phyloP scores from a whole-genome alignment of 768 basidiomycete species.

The Pisolithus microcarpus region DNA sequence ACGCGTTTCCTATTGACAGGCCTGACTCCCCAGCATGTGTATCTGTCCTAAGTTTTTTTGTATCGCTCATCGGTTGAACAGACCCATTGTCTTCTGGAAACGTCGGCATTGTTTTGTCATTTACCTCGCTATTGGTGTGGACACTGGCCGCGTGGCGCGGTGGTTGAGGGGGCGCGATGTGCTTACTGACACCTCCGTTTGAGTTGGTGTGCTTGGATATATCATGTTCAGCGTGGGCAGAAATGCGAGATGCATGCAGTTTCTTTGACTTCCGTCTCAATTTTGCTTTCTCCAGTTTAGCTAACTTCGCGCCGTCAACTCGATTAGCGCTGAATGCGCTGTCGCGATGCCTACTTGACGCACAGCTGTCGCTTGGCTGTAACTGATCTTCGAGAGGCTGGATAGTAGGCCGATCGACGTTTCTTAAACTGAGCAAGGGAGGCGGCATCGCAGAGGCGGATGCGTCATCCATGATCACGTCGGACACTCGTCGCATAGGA shows the following conservation, averaged over 20 bases:
- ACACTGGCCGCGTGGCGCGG: not conserved
- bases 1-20: not conserved
- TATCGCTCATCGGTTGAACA: not conserved
- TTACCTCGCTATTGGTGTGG: not conserved
- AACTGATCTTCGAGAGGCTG: not conserved
- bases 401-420: not conserved
- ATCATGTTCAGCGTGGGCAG: too few species aligned
- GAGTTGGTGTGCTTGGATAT: too few species aligned
- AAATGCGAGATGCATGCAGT: not conserved
- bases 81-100: not conserved
- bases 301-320: not conserved
- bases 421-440: not conserved
- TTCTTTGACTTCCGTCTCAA: not conserved
- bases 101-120: too few species aligned
- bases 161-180: not conserved
- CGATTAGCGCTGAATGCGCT: not conserved
- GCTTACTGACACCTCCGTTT: not conserved
- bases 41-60: not conserved
- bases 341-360: not conserved
- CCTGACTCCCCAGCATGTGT: not conserved
- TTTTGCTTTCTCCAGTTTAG: not conserved
- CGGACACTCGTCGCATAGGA: constrained; percentile 8
- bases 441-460: not conserved
- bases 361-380: not conserved
- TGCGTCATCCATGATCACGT: constrained; percentile 6